These are phyloP conservation scores for Botryotinia globosa DNA, from an alignment of 2,329 filamentous ascomycete genomes.

Conservation along the genomic window DNA sequence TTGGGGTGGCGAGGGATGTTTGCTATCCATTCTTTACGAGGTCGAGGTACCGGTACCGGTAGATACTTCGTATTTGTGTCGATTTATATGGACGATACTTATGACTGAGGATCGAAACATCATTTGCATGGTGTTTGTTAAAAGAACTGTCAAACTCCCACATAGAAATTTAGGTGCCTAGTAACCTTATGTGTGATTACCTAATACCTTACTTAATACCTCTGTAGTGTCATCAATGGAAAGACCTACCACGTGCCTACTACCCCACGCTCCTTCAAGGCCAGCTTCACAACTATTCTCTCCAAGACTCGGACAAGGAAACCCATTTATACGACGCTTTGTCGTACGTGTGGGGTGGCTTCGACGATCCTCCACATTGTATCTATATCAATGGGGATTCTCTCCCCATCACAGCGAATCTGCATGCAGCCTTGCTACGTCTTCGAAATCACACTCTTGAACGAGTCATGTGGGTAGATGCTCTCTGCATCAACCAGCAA, in stretches of 20 bases:
- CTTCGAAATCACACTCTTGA: slow-evolving; percentile 18
- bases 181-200: background rate
- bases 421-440: slow-evolving; percentile 16
- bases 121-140: too few species aligned
- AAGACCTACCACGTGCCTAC: background rate
- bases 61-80: too few species aligned
- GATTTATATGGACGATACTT: too few species aligned
- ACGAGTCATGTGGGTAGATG: slow-evolving; percentile 15
- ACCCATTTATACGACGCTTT: slow-evolving; percentile 17
- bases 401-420: slow-evolving; percentile 17
- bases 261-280: background rate
- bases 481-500: slow-evolving; percentile 12
- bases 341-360: slow-evolving; percentile 20
- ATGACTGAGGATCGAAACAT: too few species aligned
- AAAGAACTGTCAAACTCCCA: too few species aligned
- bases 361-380: slow-evolving; percentile 7
- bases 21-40: background rate
- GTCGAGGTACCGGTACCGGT: background rate
- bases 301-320: background rate
- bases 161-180: too few species aligned
- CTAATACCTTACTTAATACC: background rate
- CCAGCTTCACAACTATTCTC: slow-evolving; percentile 3
- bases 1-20: background rate
- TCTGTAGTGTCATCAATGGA: too few species aligned
- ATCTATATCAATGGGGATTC: slow-evolving; percentile 9